Evolutionary conservation across 768 basidiomycete species (phyloP).

Genomic region (Collybia mongolica): DNA sequence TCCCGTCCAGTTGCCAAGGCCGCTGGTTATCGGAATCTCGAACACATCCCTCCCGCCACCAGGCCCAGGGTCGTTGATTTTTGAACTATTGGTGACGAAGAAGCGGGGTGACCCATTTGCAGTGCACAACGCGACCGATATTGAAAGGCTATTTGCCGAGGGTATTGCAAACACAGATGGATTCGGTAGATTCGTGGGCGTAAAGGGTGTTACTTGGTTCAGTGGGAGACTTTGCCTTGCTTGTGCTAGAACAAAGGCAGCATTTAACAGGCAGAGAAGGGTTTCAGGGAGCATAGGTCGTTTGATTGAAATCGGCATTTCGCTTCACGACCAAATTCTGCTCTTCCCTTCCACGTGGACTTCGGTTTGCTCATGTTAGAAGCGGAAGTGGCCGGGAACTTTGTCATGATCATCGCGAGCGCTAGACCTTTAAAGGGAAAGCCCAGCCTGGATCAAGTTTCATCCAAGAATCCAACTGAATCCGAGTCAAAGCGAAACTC

Average conservation of each 20-base stretch:
- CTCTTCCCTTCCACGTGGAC: too few species aligned
- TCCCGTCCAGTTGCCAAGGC: slow-evolving; percentile 53
- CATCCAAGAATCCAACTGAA: too few species aligned
- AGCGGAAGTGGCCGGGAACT: too few species aligned
- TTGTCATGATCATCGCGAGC: too few species aligned
- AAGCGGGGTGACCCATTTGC: slow-evolving; percentile 44
- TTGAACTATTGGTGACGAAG: slow-evolving; percentile 54
- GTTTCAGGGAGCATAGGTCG: slow-evolving; percentile 32
- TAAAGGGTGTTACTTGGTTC: slow-evolving; percentile 34
- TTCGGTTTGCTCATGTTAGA: too few species aligned
- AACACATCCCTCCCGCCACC: slow-evolving; percentile 36
- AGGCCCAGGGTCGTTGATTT: slow-evolving; percentile 32
- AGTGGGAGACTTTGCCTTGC: slow-evolving; percentile 28
- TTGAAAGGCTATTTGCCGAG: slow-evolving; percentile 30
- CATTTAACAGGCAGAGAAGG: slow-evolving; percentile 31
- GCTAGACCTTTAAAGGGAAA: too few species aligned
- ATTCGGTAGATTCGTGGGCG: slow-evolving; percentile 24
- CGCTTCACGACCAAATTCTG: too few species aligned
- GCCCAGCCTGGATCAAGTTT: too few species aligned
- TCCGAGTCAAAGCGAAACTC: too few species aligned
- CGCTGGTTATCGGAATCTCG: slow-evolving; percentile 48
- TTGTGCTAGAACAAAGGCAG: slow-evolving; percentile 30
- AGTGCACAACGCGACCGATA: slow-evolving; percentile 52
- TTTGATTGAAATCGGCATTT: too few species aligned
- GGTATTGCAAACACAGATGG: slow-evolving; percentile 42